Base-by-base conservation (phyloP, 768 basidiomycete species). In the Xerocomellus dryophilus region DNA sequence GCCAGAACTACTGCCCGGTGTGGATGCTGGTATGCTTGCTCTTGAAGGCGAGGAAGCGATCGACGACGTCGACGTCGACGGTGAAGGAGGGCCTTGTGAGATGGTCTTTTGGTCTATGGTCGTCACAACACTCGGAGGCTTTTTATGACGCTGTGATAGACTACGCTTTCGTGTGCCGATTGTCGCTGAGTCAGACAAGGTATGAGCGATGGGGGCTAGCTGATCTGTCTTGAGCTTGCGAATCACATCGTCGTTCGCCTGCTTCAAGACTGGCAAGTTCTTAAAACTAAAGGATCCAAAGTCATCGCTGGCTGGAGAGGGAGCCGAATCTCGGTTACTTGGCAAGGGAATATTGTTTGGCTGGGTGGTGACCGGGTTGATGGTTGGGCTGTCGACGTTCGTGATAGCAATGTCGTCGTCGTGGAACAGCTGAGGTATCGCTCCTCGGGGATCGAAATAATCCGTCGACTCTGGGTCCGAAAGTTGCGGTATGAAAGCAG, bases 281-380 rank as follows among this genome's bases (percentile, higher is more conserved):
- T 98, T 98, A 81, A 94, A 99, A 72, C 88, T 93, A 77, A 99
- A 99, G 0, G 93, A 86, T 20, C 97, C 97, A 73, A 98, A 99
- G 65, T 98, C 95, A 63, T 96, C 93, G 59, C 82, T 83, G 17
- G 81, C 81, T 32, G 84, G 80, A 27, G 86, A 81, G 7, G 73
- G 66, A 17, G 72, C 74, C 6, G 66, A 64, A 11, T 80, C 77
- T 32, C 71, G 70, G 32, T 60, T 77, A 47, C 79, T 77, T 41
- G 65, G 60, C 14, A 68, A 59, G 44, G 58, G 12, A 31, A 63
- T 69, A 15, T 52, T 56, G 42, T 50, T 57, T 21, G 66, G 46
- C 25, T 54, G 54, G 10, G 52, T 36, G 36, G 50, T 50, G 41
- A 59, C 11, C 54, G 68, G 51, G 53, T 67, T 65, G 39, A 66